A percentile compares a stretch with the other conserved stretches of the same genome.
These are phyloP conservation scores for Alternaria triticimaculans DNA, from an alignment of 2,329 filamentous ascomycete genomes.

Conservation along the genomic window DNA sequence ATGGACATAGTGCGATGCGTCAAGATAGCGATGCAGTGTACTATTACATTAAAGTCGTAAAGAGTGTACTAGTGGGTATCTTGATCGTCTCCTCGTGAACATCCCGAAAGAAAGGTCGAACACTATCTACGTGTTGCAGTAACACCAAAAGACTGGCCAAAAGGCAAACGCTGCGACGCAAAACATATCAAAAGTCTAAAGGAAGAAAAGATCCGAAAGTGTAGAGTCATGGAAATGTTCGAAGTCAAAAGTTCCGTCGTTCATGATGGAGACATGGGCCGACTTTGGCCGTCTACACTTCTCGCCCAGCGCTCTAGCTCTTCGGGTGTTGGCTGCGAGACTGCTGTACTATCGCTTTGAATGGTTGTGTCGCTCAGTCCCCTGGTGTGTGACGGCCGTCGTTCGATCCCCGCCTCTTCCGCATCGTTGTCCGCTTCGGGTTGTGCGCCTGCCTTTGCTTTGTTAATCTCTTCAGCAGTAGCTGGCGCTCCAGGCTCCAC, in stretches of 20 bases:
- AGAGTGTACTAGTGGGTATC: constrained; percentile 30
- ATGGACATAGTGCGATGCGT: neutral
- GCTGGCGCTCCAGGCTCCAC: constrained; percentile 2
- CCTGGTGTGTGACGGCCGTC: constrained; percentile 39
- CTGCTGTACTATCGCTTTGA: constrained; percentile 42
- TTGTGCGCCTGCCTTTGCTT: neutral
- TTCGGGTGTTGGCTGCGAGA: constrained; percentile 45
- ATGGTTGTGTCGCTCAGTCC: constrained; percentile 43
- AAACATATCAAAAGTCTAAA: neutral
- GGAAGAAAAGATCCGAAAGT: neutral
- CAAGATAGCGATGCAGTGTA: neutral
- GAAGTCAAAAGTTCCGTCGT: neutral
- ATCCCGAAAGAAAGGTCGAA: neutral
- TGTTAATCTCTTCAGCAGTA: neutral
- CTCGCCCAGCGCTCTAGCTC: constrained; percentile 38
- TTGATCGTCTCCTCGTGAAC: neutral
- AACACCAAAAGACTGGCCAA: neutral
- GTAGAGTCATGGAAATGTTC: neutral
- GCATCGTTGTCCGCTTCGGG: neutral
- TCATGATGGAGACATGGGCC: constrained; percentile 22
- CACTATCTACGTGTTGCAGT: neutral
- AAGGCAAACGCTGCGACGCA: neutral
- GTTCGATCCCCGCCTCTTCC: constrained; percentile 13
- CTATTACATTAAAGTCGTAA: constrained; percentile 18
- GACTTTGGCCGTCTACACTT: constrained; percentile 11